Conservation (phyloP, 2,329 filamentous ascomycete species). For the Amesomyces nigricolor region DNA sequence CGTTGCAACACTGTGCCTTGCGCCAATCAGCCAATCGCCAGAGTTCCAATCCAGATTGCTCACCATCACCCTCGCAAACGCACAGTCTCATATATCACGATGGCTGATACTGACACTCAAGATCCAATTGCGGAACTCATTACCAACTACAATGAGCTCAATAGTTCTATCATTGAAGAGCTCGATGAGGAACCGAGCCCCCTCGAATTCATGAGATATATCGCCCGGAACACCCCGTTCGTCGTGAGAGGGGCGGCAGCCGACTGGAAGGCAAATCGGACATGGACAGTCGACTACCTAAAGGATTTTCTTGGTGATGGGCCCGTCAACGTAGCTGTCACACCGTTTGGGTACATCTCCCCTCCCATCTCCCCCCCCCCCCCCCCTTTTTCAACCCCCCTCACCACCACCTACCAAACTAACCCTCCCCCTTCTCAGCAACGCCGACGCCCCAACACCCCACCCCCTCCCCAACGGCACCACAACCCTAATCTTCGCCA, state of each 20-base stretch:
- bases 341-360: slow-evolving; percentile 57
- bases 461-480: slow-evolving; percentile 21
- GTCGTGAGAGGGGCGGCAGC: slow-evolving; percentile 59
- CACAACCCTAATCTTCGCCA: slow-evolving; percentile 53
- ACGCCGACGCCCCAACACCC: slow-evolving; percentile 49
- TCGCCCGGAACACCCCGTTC: slow-evolving; percentile 69
- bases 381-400: background rate
- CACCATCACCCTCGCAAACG: no score
- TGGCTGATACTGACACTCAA: slow-evolving; percentile 8
- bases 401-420: background rate
- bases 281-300: slow-evolving; percentile 60
- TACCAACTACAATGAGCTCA: slow-evolving; percentile 67
- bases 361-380: background rate
- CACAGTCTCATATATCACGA: background rate
- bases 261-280: slow-evolving; percentile 56
- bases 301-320: slow-evolving; percentile 47
- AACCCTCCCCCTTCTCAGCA: slow-evolving; percentile 26
- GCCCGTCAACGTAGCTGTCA: slow-evolving; percentile 69
- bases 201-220: slow-evolving; percentile 74
- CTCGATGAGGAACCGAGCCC: slow-evolving; percentile 62
- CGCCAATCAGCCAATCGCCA: background rate
- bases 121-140: slow-evolving; percentile 53
- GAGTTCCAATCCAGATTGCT: background rate
- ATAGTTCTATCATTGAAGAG: slow-evolving; percentile 54
- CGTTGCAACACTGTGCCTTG: no score